These are phyloP conservation scores for Setaria viridis DNA, from an alignment of 202 grass and related monocot species.

Conservation along the genomic window DNA sequence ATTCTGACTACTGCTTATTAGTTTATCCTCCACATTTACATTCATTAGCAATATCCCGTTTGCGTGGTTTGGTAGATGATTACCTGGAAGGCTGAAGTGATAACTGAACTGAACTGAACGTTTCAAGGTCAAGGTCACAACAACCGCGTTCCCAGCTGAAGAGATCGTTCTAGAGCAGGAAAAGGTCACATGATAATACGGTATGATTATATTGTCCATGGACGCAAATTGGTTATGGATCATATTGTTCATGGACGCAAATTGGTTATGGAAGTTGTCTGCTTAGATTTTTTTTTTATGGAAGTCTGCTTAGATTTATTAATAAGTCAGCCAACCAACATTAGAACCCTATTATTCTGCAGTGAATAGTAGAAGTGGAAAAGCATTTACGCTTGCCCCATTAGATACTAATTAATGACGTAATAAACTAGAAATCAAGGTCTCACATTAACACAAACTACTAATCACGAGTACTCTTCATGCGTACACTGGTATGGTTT, in stretches of 20 bases:
- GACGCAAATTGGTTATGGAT: slow-evolving; percentile 13
- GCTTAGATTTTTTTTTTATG: not conserved
- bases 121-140: slow-evolving; percentile 52
- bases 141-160: slow-evolving; percentile 15
- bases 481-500: not conserved
- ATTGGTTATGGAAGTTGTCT: not conserved
- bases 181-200: slow-evolving; percentile 9
- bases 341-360: not conserved
- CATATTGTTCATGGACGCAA: not conserved
- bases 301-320: not conserved
- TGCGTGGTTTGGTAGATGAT: slow-evolving; percentile 23
- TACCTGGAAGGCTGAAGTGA: slow-evolving; percentile 9
- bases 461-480: not conserved
- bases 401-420: not conserved
- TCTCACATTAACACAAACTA: not conserved
- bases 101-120: slow-evolving; percentile 21
- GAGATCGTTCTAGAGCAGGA: slow-evolving; percentile 10
- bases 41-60: slow-evolving; percentile 22
- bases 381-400: not conserved
- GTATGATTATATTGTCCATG: slow-evolving; percentile 4
- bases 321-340: not conserved
- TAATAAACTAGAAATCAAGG: not conserved
- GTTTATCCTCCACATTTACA: not conserved
- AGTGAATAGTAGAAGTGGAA: not conserved
- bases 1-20: slow-evolving; percentile 14